Conservation (phyloP, 2,329 filamentous ascomycete genomes). For the Aspergillus bombycis region DNA sequence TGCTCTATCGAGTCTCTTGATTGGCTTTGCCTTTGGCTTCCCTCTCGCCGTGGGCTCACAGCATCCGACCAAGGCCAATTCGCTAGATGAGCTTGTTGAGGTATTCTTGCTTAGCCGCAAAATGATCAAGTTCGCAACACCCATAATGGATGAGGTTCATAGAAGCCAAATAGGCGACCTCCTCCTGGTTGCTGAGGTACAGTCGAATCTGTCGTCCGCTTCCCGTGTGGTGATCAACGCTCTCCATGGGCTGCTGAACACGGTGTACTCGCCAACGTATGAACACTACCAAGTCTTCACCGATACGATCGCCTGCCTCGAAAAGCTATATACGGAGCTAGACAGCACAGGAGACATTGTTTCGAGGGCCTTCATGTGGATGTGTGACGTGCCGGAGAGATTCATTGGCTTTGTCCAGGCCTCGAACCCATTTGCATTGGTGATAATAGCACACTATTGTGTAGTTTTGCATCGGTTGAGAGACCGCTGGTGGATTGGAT, state of each 20-base stretch:
- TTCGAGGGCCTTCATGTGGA: conserved; percentile 16
- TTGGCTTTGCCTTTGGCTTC: conserved; percentile 24
- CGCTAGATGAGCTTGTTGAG: conserved; percentile 1
- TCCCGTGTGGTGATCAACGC: background rate
- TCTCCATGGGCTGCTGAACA: background rate
- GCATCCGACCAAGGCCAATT: background rate
- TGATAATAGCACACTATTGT: conserved; percentile 28
- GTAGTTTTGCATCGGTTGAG: conserved; percentile 21
- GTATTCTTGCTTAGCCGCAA: conserved; percentile 8
- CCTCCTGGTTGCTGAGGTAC: conserved; percentile 4
- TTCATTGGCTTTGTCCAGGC: conserved; percentile 18
- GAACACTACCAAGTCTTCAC: background rate
- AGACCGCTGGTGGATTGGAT: conserved; percentile 23
- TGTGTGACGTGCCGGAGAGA: conserved; percentile 15
- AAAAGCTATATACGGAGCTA: background rate
- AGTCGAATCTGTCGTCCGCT: background rate
- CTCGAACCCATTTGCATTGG: conserved; percentile 21
- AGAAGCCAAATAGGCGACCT: background rate
- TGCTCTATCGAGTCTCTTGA: conserved; percentile 2
- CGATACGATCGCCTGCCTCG: background rate
- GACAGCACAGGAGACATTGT: background rate
- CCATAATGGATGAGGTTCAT: background rate
- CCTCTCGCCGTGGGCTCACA: conserved; percentile 16
- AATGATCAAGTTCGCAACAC: background rate
- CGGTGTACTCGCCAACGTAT: background rate